These are phyloP conservation scores for Trichosporon sp. DNA, from an alignment of 1,284 basidiomycete species.

Conservation along the genomic window DNA sequence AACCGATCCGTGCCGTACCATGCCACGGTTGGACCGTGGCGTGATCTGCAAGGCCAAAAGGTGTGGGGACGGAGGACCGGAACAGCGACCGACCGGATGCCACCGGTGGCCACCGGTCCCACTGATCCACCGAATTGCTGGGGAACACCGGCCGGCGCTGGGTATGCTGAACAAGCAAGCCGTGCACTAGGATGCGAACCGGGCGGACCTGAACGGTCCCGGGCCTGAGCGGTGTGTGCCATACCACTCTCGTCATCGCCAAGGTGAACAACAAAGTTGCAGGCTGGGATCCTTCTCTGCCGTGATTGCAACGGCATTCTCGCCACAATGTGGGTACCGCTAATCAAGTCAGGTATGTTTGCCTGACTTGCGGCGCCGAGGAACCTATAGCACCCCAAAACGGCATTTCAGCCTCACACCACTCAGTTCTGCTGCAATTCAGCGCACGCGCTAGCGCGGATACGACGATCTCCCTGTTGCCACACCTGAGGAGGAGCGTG, in stretches of 20 bases:
- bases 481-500: neutral
- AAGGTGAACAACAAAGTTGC: constrained; percentile 16
- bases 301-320: constrained; percentile 12
- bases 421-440: neutral
- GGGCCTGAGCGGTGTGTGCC: neutral
- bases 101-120: too few species aligned
- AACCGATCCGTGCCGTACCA: constrained; percentile 6
- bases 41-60: neutral
- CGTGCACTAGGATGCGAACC: neutral
- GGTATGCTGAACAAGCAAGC: neutral
- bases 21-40: constrained; percentile 4
- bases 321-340: neutral
- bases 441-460: constrained; percentile 9
- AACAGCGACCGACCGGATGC: neutral
- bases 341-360: neutral
- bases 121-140: neutral
- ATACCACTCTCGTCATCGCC: constrained; percentile 8
- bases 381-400: neutral
- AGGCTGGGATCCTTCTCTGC: constrained; percentile 7
- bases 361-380: neutral
- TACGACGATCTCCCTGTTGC: neutral
- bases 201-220: neutral
- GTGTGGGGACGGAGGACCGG: neutral
- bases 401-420: neutral
- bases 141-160: neutral